Percentiles rank a stretch among this genome's conserved stretches.
These are phyloP conservation scores for Veloboletus limbatus DNA, from an alignment of 1,284 basidiomycete genomes.

Conservation along the genomic window DNA sequence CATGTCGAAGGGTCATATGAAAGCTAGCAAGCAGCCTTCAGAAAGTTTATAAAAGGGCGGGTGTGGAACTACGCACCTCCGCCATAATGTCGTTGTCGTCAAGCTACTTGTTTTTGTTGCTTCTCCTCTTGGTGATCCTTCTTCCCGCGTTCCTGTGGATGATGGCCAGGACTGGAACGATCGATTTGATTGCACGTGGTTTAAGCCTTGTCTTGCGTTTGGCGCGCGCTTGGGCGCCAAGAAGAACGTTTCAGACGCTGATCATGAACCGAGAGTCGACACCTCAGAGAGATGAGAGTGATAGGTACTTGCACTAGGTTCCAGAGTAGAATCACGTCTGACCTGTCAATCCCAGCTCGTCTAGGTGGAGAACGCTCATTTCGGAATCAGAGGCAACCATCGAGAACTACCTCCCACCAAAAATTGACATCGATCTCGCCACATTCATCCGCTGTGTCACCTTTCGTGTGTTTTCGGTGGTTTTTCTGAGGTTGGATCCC, in stretches of 20 bases:
- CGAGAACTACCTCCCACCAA: slow-evolving; percentile 13
- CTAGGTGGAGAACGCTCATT: slow-evolving; percentile 23
- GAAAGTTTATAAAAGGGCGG: slow-evolving; percentile 14
- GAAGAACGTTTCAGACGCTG: slow-evolving; percentile 8
- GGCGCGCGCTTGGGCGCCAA: slow-evolving; percentile 12
- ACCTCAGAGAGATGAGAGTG: slow-evolving; percentile 29
- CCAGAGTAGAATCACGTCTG: background rate
- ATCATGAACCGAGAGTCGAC: slow-evolving; percentile 43
- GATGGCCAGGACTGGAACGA: slow-evolving; percentile 1
- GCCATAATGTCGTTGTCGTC: slow-evolving; percentile 11
- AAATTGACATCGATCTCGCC: slow-evolving; percentile 33
- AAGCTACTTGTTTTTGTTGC: slow-evolving; percentile 18
- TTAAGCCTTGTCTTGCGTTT: background rate
- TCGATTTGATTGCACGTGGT: slow-evolving; percentile 20
- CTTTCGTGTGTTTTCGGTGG: slow-evolving; percentile 41
- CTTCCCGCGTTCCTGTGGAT: background rate
- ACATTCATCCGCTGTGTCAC: slow-evolving; percentile 43
- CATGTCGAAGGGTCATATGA: background rate
- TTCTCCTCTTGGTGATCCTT: slow-evolving; percentile 13
- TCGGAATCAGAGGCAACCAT: slow-evolving; percentile 33
- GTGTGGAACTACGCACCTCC: slow-evolving; percentile 1
- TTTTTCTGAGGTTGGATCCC: slow-evolving; percentile 39
- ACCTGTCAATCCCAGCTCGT: slow-evolving; percentile 25
- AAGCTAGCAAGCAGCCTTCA: background rate
- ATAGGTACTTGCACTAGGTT: slow-evolving; percentile 17